A percentile compares a stretch with the other conserved stretches of the same genome.
phyloP scores from a whole-genome alignment of 352 stramenopile species.

The Plasmopara muralis region DNA sequence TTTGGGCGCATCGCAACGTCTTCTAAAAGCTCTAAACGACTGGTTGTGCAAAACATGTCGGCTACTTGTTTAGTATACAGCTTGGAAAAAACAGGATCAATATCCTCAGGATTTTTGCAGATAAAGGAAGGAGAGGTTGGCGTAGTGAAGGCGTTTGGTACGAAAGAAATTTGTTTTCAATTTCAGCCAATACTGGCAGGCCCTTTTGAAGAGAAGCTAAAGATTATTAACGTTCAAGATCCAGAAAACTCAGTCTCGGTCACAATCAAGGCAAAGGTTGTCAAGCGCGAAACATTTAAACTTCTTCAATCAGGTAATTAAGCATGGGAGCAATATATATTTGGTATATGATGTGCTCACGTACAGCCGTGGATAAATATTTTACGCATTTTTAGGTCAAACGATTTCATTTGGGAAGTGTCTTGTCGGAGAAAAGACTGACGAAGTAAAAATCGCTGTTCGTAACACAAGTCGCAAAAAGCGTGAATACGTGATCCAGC shows the following conservation, averaged over 20 bases:
- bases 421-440: slow-evolving; percentile 75
- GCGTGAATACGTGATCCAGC: slow-evolving; percentile 82
- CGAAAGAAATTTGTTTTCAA: slow-evolving; percentile 86
- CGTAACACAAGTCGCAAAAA: slow-evolving; percentile 86
- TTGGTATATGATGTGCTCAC: slow-evolving; percentile 1
- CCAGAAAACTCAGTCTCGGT: slow-evolving; percentile 80
- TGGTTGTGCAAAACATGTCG: slow-evolving; percentile 85
- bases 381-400: slow-evolving; percentile 42
- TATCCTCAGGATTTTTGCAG: slow-evolving; percentile 84
- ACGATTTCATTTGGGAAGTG: slow-evolving; percentile 79
- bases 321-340: background rate
- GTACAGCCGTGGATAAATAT: background rate
- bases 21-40: slow-evolving; percentile 79
- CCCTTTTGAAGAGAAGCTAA: slow-evolving; percentile 85
- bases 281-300: slow-evolving; percentile 87
- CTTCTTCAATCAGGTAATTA: slow-evolving; percentile 75
- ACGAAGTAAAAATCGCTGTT: slow-evolving; percentile 78
- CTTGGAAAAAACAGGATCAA: slow-evolving; percentile 87
- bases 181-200: slow-evolving; percentile 82
- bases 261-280: slow-evolving; percentile 86
- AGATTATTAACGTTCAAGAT: slow-evolving; percentile 88
- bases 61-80: slow-evolving; percentile 79
- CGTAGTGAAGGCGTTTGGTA: slow-evolving; percentile 83
- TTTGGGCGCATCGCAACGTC: slow-evolving; percentile 83
- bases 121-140: slow-evolving; percentile 85